These are phyloP conservation scores for Alternaria arbusti DNA, from an alignment of 2,329 filamentous ascomycete species.

Conservation along the genomic window DNA sequence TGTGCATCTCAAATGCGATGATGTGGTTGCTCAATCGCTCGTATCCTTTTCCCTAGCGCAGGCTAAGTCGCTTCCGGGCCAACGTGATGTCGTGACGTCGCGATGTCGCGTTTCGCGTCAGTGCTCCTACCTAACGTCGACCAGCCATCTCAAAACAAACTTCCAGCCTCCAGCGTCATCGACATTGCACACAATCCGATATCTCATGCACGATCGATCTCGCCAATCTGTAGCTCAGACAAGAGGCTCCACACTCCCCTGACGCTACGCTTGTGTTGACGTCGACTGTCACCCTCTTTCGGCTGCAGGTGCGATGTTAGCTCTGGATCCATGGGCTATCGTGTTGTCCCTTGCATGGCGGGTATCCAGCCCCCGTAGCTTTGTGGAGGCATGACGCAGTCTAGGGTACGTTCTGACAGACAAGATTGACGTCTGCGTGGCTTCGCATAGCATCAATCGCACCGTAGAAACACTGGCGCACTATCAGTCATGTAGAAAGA, in stretches of 20 bases:
- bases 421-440: neutral
- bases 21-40: neutral
- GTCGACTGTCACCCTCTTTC: slow-evolving; percentile 17
- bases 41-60: neutral
- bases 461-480: neutral
- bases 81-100: slow-evolving; percentile 16
- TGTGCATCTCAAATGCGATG: neutral
- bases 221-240: slow-evolving; percentile 25
- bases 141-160: slow-evolving; percentile 18
- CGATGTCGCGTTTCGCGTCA: slow-evolving; percentile 29
- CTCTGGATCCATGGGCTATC: neutral
- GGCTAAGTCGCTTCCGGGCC: slow-evolving; percentile 14
- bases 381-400: slow-evolving; percentile 8
- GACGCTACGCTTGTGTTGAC: slow-evolving; percentile 33
- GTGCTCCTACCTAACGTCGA: slow-evolving; percentile 19
- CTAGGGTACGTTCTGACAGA: neutral
- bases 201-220: slow-evolving; percentile 28
- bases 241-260: slow-evolving; percentile 24
- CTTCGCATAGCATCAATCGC: neutral
- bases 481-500: neutral
- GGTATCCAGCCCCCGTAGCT: neutral
- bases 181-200: slow-evolving; percentile 18
- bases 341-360: neutral
- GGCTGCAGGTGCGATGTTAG: slow-evolving; percentile 1
- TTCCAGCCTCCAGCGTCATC: slow-evolving; percentile 20